Evolutionary conservation across 495 filamentous ascomycete species (phyloP), one percentile per base, ranked within the genome.

Genomic region (Cercophora scortea): DNA sequence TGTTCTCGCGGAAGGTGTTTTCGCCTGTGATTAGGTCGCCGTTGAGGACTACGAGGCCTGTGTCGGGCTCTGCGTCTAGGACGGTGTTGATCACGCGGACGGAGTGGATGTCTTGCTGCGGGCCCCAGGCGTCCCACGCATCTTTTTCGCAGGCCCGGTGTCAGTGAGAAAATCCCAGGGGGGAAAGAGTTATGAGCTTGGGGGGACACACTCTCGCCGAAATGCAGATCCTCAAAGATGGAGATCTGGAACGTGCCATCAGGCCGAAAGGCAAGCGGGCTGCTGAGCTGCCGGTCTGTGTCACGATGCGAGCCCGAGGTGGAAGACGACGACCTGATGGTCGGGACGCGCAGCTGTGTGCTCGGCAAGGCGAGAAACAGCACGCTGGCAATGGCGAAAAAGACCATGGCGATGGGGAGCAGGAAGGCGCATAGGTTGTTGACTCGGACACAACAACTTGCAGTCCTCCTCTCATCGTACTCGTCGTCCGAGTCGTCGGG

Each of bases 21-120:
- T 89, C 83, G 18, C 86, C 84, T 0, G 87, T 85, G 53, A 89
- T 83, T 9, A 89, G 69, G 56, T 89, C 87, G 36, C 87, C 86
- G 49, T 89, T 90, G 1, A 90, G 63, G 8, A 90, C 77, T 17
- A 86, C 83, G 1, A 89, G 75, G 25, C 82, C 69, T 0, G 74
- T 57, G 54, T 52, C 51, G 0, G 63, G 56, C 57, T 89, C 86
- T 6, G 64, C 54, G n/a, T 78, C 66, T 3, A 90, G 74, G 15
- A 89, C 68, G 12, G 67, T 59, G 47, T 79, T 77, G 64, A 89
- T 81, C 8, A 88, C 79, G 6, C 65, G 59, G 41, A 77, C 71
- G 0, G 80, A 80, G 44, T 77, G 78, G 49, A 73, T 58, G 66
- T 90, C 86, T 59, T 83, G 78, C 39, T 72, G 65, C 0, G 78